Conservation (phyloP, 805 yeast genomes). For the Candida berthetii region DNA sequence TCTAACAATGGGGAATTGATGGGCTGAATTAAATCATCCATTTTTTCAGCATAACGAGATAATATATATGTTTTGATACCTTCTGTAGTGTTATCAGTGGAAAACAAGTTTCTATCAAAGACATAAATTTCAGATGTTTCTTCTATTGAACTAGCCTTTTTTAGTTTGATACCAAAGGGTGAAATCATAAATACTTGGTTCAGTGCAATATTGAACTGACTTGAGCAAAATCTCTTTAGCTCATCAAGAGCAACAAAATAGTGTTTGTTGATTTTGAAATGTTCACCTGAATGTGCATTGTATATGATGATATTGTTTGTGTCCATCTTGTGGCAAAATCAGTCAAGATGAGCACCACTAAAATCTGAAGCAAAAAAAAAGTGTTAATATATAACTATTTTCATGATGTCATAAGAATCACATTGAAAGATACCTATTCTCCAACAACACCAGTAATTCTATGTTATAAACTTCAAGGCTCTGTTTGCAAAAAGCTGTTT, state of each 20-base stretch:
- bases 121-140: slow-evolving; percentile 50
- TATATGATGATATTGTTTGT: slow-evolving; percentile 8
- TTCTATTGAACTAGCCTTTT: slow-evolving; percentile 31
- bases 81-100: slow-evolving; percentile 18
- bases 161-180: slow-evolving; percentile 59
- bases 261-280: slow-evolving; percentile 27
- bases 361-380: too few relatives aligned
- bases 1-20: slow-evolving; percentile 30
- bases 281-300: slow-evolving; percentile 40
- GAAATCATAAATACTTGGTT: slow-evolving; percentile 47
- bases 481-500: too few relatives aligned
- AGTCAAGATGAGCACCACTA: not conserved
- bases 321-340: slow-evolving; percentile 3
- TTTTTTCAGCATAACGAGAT: slow-evolving; percentile 3
- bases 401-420: too few relatives aligned
- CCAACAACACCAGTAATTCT: too few relatives aligned
- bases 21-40: slow-evolving; percentile 23
- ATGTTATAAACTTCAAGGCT: too few relatives aligned
- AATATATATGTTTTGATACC: slow-evolving; percentile 11
- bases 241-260: slow-evolving; percentile 35
- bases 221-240: slow-evolving; percentile 33
- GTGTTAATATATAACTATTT: too few relatives aligned
- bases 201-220: slow-evolving; percentile 33
- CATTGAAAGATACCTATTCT: too few relatives aligned
- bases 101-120: slow-evolving; percentile 56